phyloP scores from a whole-genome alignment of 2,329 filamentous ascomycete species.

The Venturia carpophila region DNA sequence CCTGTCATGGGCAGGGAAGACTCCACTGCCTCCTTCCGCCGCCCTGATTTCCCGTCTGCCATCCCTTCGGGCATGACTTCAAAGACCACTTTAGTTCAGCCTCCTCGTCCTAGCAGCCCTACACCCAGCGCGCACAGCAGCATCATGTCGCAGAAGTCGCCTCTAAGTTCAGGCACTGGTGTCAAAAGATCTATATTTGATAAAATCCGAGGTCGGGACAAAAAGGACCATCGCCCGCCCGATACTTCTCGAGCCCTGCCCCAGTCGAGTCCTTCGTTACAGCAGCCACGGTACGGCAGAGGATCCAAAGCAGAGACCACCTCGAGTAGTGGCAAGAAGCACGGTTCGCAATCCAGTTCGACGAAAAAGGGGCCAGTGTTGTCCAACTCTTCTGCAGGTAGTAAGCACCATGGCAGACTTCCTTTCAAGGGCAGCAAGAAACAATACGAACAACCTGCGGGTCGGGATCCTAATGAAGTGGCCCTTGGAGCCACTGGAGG shows the following conservation, averaged over 20 bases:
- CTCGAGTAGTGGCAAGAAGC: constrained; percentile 24
- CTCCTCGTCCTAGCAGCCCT: constrained; percentile 66
- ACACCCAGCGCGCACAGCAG: constrained; percentile 65
- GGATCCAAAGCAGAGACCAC: constrained; percentile 27
- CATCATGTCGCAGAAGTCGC: constrained; percentile 36
- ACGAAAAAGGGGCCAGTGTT: constrained; percentile 20
- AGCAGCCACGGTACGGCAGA: constrained; percentile 27
- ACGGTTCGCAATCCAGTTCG: constrained; percentile 19
- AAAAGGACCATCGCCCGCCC: constrained; percentile 33
- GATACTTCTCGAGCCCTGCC: constrained; percentile 33
- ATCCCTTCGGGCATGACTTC: constrained; percentile 45
- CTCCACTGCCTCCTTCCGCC: constrained; percentile 46
- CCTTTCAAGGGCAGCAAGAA: constrained; percentile 43
- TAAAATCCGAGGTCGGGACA: constrained; percentile 44
- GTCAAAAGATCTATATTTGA: constrained; percentile 46
- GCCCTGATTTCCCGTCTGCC: constrained; percentile 46
- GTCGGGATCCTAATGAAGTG: constrained; percentile 40
- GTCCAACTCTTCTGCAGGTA: constrained; percentile 17
- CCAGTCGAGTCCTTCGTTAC: constrained; percentile 35
- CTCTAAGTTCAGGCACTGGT: constrained; percentile 19
- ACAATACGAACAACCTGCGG: constrained; percentile 25
- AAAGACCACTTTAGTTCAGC: constrained; percentile 35
- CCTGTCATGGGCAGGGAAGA: constrained; percentile 73
- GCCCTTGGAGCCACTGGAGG: constrained; percentile 39
- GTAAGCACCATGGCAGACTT: constrained; percentile 38